These are phyloP conservation scores for Aegilops tauschii DNA, from an alignment of 176 grass and related monocot genomes.

Conservation along the genomic window DNA sequence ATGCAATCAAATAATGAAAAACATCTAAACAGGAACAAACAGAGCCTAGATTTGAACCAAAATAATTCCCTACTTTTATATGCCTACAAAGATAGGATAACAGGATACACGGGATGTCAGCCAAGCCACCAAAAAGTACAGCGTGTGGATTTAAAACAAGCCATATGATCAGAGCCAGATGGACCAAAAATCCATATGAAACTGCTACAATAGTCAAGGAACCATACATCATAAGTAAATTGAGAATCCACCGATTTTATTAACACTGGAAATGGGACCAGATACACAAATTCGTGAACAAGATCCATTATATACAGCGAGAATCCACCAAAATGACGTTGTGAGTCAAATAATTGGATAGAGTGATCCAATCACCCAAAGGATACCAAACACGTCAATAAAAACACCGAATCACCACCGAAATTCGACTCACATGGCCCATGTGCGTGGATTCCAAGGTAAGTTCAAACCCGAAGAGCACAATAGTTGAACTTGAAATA, in stretches of 20 bases:
- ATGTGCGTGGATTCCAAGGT: background rate
- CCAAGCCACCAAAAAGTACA: background rate
- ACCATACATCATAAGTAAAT: background rate
- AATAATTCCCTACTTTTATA: background rate
- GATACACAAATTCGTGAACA: background rate
- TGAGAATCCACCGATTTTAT: background rate
- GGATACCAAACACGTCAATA: background rate
- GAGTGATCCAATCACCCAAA: background rate
- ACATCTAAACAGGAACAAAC: background rate
- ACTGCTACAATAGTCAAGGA: background rate
- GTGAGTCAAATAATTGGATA: background rate
- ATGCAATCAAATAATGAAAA: slow-evolving; percentile 1
- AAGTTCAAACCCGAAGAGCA: background rate
- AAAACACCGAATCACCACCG: background rate
- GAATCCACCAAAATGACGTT: background rate
- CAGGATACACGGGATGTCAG: background rate
- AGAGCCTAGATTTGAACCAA: background rate
- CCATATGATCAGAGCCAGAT: background rate
- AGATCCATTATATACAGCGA: background rate
- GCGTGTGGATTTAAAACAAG: background rate
- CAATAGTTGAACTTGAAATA: background rate
- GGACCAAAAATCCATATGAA: background rate
- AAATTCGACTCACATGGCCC: background rate
- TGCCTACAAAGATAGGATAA: background rate
- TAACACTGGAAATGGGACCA: background rate